A percentile compares a stretch with the other conserved stretches of the same genome.
Evolutionary conservation across 2,329 filamentous ascomycete genomes (phyloP).

Genomic region (Arthroderma uncinatum): DNA sequence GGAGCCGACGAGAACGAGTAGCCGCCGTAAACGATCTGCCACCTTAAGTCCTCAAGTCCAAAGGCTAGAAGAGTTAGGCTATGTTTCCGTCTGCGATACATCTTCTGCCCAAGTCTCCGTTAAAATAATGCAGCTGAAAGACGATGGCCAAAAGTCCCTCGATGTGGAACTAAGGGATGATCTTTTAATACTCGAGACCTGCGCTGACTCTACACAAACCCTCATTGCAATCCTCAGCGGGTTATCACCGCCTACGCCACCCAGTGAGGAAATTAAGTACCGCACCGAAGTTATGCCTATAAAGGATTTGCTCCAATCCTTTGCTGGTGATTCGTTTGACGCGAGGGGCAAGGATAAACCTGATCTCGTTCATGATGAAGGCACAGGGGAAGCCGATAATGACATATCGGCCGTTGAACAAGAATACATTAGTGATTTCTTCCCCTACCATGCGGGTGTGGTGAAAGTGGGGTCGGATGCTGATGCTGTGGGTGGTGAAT

Average conservation of each 20-base stretch:
- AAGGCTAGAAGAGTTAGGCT: conserved; percentile 53
- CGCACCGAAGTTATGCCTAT: conserved; percentile 77
- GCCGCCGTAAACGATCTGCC: conserved; percentile 19
- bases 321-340: conserved; percentile 56
- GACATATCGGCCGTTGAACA: conserved; percentile 31
- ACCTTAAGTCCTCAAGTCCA: conserved; percentile 37
- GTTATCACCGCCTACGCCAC: conserved; percentile 69
- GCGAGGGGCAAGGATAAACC: not conserved
- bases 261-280: conserved; percentile 74
- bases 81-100: conserved; percentile 75
- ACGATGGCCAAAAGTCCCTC: conserved; percentile 53
- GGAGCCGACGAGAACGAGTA: conserved; percentile 28
- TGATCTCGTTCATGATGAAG: conserved; percentile 16
- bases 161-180: conserved; percentile 77
- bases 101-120: conserved; percentile 65
- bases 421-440: conserved; percentile 47
- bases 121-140: conserved; percentile 46
- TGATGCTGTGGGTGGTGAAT: conserved; percentile 5
- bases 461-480: conserved; percentile 13
- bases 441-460: conserved; percentile 33
- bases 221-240: conserved; percentile 68
- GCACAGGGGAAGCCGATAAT: conserved; percentile 29
- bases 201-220: conserved; percentile 93
- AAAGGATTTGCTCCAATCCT: conserved; percentile 77
- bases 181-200: conserved; percentile 82